phyloP scores from a whole-genome alignment of 371 early-diverging fungal genomes.

The Mucor irregularis region DNA sequence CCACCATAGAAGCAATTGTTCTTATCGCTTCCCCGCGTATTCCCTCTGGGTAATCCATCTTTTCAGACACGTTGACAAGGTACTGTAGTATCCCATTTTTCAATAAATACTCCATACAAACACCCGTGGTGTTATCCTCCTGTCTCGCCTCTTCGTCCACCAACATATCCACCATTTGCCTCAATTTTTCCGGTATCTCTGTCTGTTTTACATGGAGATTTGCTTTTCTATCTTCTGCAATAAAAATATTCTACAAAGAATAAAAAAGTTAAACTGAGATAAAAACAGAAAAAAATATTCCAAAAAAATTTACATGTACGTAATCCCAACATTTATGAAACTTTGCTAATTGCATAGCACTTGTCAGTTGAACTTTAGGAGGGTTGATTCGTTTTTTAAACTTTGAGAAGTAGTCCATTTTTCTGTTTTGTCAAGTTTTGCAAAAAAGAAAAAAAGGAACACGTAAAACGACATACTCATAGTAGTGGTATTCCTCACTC shows the following conservation, averaged over 20 bases:
- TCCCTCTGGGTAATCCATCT: conserved; percentile 80
- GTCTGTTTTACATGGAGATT: conserved; percentile 71
- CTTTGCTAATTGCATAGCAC: conserved; percentile 67
- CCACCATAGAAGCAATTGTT: conserved; percentile 80
- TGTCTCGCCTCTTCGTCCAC: conserved; percentile 88
- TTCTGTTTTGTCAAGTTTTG: neutral
- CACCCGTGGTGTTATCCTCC: conserved; percentile 73
- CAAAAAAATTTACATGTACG: conserved; percentile 59
- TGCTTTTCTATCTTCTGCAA: conserved; percentile 56
- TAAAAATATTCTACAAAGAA: conserved; percentile 55
- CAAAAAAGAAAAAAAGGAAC: neutral
- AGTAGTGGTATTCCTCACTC: too few species aligned
- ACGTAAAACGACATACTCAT: neutral
- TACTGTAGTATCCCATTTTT: conserved; percentile 79
- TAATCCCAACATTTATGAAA: conserved; percentile 80
- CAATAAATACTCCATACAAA: conserved; percentile 92
- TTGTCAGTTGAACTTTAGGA: conserved; percentile 64
- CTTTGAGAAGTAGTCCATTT: conserved; percentile 71
- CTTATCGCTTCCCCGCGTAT: conserved; percentile 83
- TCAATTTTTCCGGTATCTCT: conserved; percentile 75
- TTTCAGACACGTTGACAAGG: conserved; percentile 79
- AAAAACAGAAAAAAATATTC: neutral
- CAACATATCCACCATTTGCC: conserved; percentile 85
- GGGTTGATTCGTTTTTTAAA: conserved; percentile 66
- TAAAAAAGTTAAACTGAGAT: too few species aligned